Percentiles rank a stretch among this genome's conserved stretches.
phyloP scores from a whole-genome alignment of 805 yeast genomes.

The Candida dajiaensis region DNA sequence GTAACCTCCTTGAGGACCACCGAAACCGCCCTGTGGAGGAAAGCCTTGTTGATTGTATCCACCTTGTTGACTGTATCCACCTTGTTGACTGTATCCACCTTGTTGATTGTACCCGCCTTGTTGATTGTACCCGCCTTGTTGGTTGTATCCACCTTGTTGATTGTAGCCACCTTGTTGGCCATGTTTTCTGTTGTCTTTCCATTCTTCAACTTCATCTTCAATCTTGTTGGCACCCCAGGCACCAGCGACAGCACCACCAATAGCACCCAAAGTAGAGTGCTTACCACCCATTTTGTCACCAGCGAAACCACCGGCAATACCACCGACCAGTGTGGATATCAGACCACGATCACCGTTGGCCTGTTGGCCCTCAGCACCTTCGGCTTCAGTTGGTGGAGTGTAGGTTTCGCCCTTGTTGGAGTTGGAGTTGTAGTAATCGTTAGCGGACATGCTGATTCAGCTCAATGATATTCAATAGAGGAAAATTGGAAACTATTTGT shows the following conservation, averaged over 20 bases:
- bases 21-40: conserved; percentile 4
- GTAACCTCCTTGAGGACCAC: conserved; percentile 15
- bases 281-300: conserved; percentile 38
- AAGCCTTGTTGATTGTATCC: no score
- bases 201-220: conserved; percentile 33
- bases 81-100: not conserved
- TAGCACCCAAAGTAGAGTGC: conserved; percentile 34
- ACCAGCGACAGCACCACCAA: conserved; percentile 51
- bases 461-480: no score
- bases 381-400: conserved; percentile 11
- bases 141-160: not conserved
- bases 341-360: conserved; percentile 34
- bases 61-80: no score
- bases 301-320: conserved; percentile 48
- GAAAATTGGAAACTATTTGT: not conserved
- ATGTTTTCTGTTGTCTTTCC: conserved; percentile 16
- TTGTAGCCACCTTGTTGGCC: conserved; percentile 17
- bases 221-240: conserved; percentile 48
- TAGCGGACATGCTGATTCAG: conserved; percentile 41
- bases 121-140: not conserved
- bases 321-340: conserved; percentile 41
- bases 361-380: conserved; percentile 7
- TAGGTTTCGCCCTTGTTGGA: conserved; percentile 34
- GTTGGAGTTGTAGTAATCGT: conserved; percentile 43
- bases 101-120: conserved; percentile 15